Conservation (phyloP, 2,329 filamentous ascomycete genomes). For the Aspergillus terreus region DNA sequence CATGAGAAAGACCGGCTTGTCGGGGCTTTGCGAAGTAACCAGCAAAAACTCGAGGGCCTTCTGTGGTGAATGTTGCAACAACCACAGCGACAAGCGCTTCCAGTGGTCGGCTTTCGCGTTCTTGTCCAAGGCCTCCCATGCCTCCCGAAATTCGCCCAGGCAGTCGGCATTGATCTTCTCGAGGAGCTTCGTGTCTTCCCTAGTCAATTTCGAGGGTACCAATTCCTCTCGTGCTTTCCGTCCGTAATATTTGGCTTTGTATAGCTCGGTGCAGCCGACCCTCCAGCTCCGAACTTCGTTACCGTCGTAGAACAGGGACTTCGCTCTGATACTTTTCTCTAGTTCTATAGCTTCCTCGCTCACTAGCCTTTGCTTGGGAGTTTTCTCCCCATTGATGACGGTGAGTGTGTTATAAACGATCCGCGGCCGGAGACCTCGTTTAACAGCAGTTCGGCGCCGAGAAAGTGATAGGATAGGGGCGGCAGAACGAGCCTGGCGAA, state of each 20-base stretch:
- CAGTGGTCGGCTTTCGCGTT: constrained; percentile 30
- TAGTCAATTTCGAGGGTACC: constrained; percentile 7
- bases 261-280: constrained; percentile 19
- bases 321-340: constrained; percentile 19
- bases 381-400: constrained; percentile 13
- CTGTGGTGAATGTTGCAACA: constrained; percentile 39
- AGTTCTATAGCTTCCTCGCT: constrained; percentile 15
- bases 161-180: constrained; percentile 20
- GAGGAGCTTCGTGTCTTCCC: constrained; percentile 16
- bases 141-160: constrained; percentile 22
- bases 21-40: constrained; percentile 32
- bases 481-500: neutral
- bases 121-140: constrained; percentile 23
- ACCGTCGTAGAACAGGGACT: constrained; percentile 15
- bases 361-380: constrained; percentile 13
- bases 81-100: constrained; percentile 44
- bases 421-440: neutral
- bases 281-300: constrained; percentile 18
- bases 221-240: neutral
- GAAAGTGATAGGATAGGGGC: neutral
- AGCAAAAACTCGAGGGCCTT: constrained; percentile 41
- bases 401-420: constrained; percentile 2
- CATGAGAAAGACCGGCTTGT: constrained; percentile 36
- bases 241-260: constrained; percentile 17
- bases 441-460: neutral